These are phyloP conservation scores for Epichloe amarillans DNA, from an alignment of 2,329 filamentous ascomycete species.

Conservation along the genomic window DNA sequence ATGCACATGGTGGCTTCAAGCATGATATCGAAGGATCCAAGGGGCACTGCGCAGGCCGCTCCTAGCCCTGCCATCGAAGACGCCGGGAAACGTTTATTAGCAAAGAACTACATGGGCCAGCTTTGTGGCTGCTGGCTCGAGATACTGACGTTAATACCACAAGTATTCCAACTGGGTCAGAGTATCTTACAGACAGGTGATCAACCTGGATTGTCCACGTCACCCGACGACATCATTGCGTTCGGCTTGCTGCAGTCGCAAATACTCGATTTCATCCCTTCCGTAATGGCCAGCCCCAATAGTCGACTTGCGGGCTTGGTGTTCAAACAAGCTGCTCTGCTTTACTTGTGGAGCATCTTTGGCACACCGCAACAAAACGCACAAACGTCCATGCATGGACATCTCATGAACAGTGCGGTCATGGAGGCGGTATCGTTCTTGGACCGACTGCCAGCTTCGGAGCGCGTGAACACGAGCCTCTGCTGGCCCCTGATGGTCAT, in stretches of 20 bases:
- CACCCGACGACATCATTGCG: conserved; percentile 28
- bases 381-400: conserved; percentile 11
- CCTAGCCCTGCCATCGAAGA: conserved; percentile 19
- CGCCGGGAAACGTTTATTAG: conserved; percentile 16
- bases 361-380: conserved; percentile 14
- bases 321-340: conserved; percentile 30
- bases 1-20: conserved; percentile 32
- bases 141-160: conserved; percentile 22
- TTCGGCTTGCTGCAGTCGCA: conserved; percentile 29
- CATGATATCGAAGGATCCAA: conserved; percentile 29
- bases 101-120: conserved; percentile 21
- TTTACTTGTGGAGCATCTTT: conserved; percentile 27
- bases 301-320: conserved; percentile 27
- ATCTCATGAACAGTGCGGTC: conserved; percentile 17
- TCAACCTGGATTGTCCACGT: conserved; percentile 2
- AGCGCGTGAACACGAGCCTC: conserved; percentile 25
- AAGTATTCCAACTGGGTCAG: conserved; percentile 29
- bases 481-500: conserved; percentile 27
- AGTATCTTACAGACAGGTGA: conserved; percentile 17
- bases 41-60: conserved; percentile 16
- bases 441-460: conserved; percentile 17
- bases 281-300: conserved; percentile 20
- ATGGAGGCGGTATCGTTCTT: conserved; percentile 18
- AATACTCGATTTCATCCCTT: conserved; percentile 26
- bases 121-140: conserved; percentile 27